phyloP scores from a whole-genome alignment of 83 land plant species.

The Picea mariana region DNA sequence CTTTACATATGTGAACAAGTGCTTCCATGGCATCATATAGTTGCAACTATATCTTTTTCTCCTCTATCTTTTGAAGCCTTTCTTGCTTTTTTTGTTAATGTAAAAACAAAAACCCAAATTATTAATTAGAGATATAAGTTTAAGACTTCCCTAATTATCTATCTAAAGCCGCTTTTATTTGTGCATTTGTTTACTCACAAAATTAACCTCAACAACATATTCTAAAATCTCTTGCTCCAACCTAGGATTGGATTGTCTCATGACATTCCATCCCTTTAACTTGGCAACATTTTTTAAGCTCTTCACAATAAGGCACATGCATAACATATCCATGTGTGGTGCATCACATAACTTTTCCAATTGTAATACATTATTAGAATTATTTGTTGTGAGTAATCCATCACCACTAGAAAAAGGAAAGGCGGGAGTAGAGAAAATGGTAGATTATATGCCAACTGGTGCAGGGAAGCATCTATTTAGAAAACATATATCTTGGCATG shows the following conservation, averaged over 20 bases:
- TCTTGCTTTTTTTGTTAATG: constrained; percentile 64
- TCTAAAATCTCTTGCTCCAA: constrained; percentile 85
- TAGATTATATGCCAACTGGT: too few relatives aligned
- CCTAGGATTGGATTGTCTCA: constrained; percentile 64
- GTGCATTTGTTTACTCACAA: constrained; percentile 49
- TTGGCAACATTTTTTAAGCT: constrained; percentile 70
- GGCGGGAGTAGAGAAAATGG: too few relatives aligned
- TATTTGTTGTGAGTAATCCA: constrained; percentile 35
- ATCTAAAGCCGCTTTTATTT: not conserved
- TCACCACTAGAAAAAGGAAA: too few relatives aligned
- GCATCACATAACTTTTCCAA: constrained; percentile 86
- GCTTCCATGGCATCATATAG: constrained; percentile 95
- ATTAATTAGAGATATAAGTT: too few relatives aligned
- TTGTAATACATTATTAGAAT: constrained; percentile 69
- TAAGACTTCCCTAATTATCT: not conserved
- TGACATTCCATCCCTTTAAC: constrained; percentile 85
- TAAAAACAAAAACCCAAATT: too few relatives aligned
- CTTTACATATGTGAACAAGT: constrained; percentile 87
- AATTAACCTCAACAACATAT: constrained; percentile 75
- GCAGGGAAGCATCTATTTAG: too few relatives aligned
- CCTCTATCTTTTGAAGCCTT: constrained; percentile 59
- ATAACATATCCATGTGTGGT: constrained; percentile 61
- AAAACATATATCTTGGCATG: too few relatives aligned
- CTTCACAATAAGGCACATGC: constrained; percentile 54
- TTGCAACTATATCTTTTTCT: constrained; percentile 76